Base-by-base conservation (phyloP, 2,329 filamentous ascomycete genomes). In the Zymoseptoria pseudotritici region DNA sequence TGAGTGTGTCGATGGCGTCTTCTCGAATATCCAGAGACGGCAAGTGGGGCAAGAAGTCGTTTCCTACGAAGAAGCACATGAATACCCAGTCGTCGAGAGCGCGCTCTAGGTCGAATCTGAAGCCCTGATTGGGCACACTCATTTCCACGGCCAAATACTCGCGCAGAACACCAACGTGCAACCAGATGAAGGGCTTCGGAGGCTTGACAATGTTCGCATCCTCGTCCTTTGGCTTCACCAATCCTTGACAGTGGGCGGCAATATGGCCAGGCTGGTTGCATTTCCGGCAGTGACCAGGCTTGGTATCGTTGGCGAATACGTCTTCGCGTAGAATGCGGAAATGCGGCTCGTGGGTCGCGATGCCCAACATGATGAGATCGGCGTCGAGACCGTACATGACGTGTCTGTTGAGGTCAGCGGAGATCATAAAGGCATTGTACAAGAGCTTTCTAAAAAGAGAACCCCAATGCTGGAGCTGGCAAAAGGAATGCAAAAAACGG, bases 61-160 rank as follows among this genome's bases (percentile, higher is more conserved):
- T 99, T 66, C 93, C 93, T 59, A 97, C 93, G 73, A 97, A 97
- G 78, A 95, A 97, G 77, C 93, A 97, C 86, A 97, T 94, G 74
- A 97, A 97, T 13, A 97, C 91, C 94, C 93, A 97, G 73, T 97
- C 93, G 75, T 97, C 94, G 61, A 97, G 84, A 24, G 92, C 92
- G 65, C 94, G 86, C 76, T 99, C 94, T 52, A 99, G 81, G 72
- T 99, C 91, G 75, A 96, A 97, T 58, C 85, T 84, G 76, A 97
- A 97, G 1, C 87, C 87, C 66, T 96, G 84, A 58, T 86, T 83
- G 19, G 90, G 87, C 36, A 97, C 87, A 69, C 89, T 83, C 69
- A 99, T 85, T 76, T 99, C 94, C 56, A 90, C 87, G 60, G 88
- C 91, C 58, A 99, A 82, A 73, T 99, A 99, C 76, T 99, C 94